phyloP scores from a whole-genome alignment of 1,139 yeast genomes.

The Lodderomyces margitis region DNA sequence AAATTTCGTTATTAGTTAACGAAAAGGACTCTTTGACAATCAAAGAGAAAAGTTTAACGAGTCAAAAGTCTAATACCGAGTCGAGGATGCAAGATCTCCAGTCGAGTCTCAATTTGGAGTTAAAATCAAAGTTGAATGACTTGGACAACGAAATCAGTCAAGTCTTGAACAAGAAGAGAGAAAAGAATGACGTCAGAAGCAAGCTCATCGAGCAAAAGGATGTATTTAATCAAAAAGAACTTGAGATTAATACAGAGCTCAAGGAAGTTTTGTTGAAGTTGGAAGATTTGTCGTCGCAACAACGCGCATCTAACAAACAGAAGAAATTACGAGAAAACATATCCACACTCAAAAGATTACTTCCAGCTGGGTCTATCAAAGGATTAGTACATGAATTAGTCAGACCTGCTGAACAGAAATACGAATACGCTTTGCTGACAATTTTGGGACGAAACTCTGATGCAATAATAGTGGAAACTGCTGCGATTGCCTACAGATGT shows the following conservation, averaged over 20 bases:
- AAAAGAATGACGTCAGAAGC: conserved; percentile 43
- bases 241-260: conserved; percentile 59
- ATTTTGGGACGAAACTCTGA: conserved; percentile 79
- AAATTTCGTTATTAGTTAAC: conserved; percentile 40
- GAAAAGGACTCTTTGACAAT: conserved; percentile 44
- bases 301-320: conserved; percentile 73
- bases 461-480: conserved; percentile 77
- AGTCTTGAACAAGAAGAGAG: conserved; percentile 30
- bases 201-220: conserved; percentile 47
- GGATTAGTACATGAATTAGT: conserved; percentile 82
- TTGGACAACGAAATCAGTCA: conserved; percentile 32
- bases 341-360: conserved; percentile 59
- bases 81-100: conserved; percentile 39
- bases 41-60: conserved; percentile 39
- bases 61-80: conserved; percentile 43
- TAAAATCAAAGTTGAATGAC: conserved; percentile 33
- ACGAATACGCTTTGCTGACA: conserved; percentile 74
- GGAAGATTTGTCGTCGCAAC: conserved; percentile 72
- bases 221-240: conserved; percentile 46
- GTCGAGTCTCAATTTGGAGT: conserved; percentile 29
- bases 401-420: conserved; percentile 73
- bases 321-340: conserved; percentile 70
- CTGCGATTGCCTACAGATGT: conserved; percentile 77
- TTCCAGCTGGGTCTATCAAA: conserved; percentile 69
- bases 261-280: conserved; percentile 60